Conservation (phyloP, 1,284 basidiomycete species). For the Fistulina hepatica region DNA sequence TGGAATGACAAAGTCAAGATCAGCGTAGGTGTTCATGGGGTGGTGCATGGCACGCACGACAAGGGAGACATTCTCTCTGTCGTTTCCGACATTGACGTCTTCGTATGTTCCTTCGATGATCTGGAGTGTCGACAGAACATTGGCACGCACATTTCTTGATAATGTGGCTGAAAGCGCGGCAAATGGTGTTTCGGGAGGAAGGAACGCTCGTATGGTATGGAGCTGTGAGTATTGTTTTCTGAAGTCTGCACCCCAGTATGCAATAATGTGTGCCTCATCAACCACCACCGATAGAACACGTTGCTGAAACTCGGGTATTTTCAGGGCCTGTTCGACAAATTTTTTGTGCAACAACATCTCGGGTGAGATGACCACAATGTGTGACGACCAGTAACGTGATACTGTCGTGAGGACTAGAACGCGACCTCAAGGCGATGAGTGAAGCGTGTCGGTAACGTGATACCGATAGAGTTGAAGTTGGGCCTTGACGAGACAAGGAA, state of each 20-base stretch:
- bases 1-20: conserved; percentile 29
- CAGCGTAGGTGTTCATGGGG: conserved; percentile 24
- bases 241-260: conserved; percentile 31
- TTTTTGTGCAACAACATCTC: conserved; percentile 27
- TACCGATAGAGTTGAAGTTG: no score
- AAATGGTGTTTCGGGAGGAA: conserved; percentile 24
- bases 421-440: no score
- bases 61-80: conserved; percentile 28
- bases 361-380: conserved; percentile 29
- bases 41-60: conserved; percentile 29
- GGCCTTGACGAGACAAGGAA: no score
- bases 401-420: no score
- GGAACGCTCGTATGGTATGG: conserved; percentile 25
- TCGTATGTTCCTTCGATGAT: no score
- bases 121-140: conserved; percentile 25
- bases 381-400: no score
- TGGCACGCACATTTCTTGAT: conserved; percentile 20
- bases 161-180: conserved; percentile 32
- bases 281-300: conserved; percentile 24
- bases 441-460: no score
- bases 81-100: conserved; percentile 26
- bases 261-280: conserved; percentile 31
- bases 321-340: conserved; percentile 25
- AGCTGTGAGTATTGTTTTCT: conserved; percentile 29
- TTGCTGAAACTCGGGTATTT: conserved; percentile 19